Conservation (phyloP, 768 basidiomycete genomes). For the Melanogaster broomeanus region DNA sequence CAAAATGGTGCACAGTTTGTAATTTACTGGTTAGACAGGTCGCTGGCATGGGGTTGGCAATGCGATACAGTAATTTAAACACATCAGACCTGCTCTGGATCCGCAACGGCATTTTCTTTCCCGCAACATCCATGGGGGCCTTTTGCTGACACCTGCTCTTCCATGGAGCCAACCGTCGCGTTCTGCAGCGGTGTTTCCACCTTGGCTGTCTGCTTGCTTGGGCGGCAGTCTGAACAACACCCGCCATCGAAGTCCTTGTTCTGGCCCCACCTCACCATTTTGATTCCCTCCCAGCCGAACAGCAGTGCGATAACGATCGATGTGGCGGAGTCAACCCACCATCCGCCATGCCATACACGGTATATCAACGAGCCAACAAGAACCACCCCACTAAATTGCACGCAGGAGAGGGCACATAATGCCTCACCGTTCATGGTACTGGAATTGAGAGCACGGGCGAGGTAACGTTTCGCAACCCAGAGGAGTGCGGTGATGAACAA, state of each 20-base stretch:
- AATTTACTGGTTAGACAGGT: no score
- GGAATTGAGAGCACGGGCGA: slow-evolving; percentile 45
- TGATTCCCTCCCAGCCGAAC: slow-evolving; percentile 47
- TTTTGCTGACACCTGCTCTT: neutral
- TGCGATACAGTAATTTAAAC: no score
- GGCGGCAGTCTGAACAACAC: slow-evolving; percentile 29
- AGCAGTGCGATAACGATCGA: slow-evolving; percentile 40
- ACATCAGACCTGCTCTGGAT: slow-evolving; percentile 10
- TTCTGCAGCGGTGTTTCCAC: neutral
- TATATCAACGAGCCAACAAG: slow-evolving; percentile 43
- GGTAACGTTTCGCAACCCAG: slow-evolving; percentile 46
- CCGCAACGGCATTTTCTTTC: neutral
- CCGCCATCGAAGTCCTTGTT: slow-evolving; percentile 38
- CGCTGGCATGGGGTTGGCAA: no score
- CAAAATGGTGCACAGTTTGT: no score
- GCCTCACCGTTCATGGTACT: slow-evolving; percentile 47
- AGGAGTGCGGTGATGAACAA: slow-evolving; percentile 41
- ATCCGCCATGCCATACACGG: slow-evolving; percentile 43
- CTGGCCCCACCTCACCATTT: slow-evolving; percentile 43
- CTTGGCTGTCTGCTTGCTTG: neutral
- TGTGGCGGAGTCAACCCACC: slow-evolving; percentile 51
- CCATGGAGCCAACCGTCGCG: neutral
- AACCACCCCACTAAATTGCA: slow-evolving; percentile 44
- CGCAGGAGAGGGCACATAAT: slow-evolving; percentile 44
- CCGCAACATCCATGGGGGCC: neutral